Evolutionary conservation across 225 moss, liverwort and hornwort genomes (phyloP).

Genomic region (Physcomitrellopsis africana): DNA sequence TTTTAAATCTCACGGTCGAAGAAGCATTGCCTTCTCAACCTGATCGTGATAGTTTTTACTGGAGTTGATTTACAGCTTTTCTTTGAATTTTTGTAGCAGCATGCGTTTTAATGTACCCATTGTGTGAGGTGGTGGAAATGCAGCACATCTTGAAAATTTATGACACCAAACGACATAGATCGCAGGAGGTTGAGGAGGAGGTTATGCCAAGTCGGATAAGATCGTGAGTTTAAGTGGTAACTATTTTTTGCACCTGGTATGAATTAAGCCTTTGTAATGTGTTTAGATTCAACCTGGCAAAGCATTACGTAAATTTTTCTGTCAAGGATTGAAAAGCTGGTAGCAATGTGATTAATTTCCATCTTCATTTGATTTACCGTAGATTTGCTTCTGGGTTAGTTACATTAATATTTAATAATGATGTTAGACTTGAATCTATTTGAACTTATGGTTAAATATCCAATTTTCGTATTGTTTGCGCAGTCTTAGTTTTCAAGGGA

Average conservation of each 20-base stretch:
- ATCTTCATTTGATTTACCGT: too few species aligned
- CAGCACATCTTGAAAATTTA: constrained; percentile 68
- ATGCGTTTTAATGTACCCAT: background rate
- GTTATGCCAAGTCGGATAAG: constrained; percentile 8
- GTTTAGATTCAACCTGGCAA: background rate
- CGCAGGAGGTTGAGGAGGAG: constrained; percentile 21
- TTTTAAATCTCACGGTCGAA: background rate
- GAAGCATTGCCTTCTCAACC: background rate
- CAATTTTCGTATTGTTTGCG: too few species aligned
- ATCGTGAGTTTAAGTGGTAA: background rate
- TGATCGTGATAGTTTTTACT: background rate
- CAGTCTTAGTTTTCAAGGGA: too few species aligned
- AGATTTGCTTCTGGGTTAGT: too few species aligned
- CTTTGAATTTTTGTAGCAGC: background rate
- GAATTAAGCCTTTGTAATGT: background rate
- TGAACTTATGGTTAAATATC: too few species aligned
- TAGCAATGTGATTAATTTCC: too few species aligned
- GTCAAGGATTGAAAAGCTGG: too few species aligned
- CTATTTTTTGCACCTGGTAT: background rate
- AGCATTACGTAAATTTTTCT: background rate
- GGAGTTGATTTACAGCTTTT: background rate
- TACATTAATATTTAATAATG: too few species aligned
- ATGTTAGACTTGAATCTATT: too few species aligned
- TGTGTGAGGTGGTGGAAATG: background rate
- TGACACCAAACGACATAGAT: constrained; percentile 37